Conservation (phyloP, 768 basidiomycete genomes). For the Phlebiopsis flavidoalba region DNA sequence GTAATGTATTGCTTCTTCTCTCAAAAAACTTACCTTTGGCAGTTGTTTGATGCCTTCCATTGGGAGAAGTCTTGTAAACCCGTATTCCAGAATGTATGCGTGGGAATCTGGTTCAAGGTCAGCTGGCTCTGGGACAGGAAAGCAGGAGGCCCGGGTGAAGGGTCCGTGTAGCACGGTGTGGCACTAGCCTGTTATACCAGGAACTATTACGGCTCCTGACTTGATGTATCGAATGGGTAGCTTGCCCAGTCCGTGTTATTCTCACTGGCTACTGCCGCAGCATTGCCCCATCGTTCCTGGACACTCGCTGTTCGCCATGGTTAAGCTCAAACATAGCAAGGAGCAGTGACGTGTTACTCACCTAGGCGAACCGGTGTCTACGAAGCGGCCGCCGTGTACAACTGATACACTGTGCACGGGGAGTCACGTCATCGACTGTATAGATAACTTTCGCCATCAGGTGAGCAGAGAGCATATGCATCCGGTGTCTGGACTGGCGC, state of each 20-base stretch:
- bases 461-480: conserved; percentile 64
- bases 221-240: conserved; percentile 39
- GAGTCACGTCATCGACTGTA: conserved; percentile 54
- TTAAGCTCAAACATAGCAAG: not conserved
- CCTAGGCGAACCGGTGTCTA: conserved; percentile 52
- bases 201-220: conserved; percentile 58
- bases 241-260: conserved; percentile 16
- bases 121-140: not conserved
- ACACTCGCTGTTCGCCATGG: conserved; percentile 34
- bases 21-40: conserved; percentile 40
- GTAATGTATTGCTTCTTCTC: not conserved
- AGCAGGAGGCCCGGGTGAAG: not conserved
- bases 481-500: conserved; percentile 14
- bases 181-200: conserved; percentile 64
- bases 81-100: conserved; percentile 75
- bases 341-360: conserved; percentile 27
- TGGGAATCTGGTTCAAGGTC: conserved; percentile 55
- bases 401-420: conserved; percentile 61
- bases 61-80: conserved; percentile 57
- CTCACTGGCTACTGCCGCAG: conserved; percentile 18
- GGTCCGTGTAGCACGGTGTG: not conserved
- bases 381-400: conserved; percentile 44
- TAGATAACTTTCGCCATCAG: conserved; percentile 48
- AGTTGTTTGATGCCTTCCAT: conserved; percentile 57
- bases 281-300: conserved; percentile 31